These are phyloP conservation scores for Colletotrichum sp. DNA, from an alignment of 2,329 filamentous ascomycete genomes.

Conservation along the genomic window DNA sequence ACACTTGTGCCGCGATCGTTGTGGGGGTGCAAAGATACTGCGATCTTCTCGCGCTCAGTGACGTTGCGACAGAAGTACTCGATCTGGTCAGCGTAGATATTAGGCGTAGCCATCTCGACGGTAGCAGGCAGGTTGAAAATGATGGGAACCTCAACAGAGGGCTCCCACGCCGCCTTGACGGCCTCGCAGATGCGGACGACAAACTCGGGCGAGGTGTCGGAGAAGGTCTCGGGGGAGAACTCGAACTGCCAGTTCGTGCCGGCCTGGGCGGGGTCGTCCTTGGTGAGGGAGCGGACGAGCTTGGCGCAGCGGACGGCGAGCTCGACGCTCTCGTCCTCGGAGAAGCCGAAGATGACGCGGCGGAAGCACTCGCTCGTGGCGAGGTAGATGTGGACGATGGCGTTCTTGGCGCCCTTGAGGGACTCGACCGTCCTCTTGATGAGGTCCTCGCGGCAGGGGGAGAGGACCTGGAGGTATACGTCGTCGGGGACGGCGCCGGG, in stretches of 20 bases:
- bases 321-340: constrained; percentile 80
- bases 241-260: constrained; percentile 78
- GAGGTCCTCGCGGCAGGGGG: constrained; percentile 89
- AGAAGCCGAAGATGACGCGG: constrained; percentile 86
- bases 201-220: constrained; percentile 86
- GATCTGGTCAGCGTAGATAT: constrained; percentile 94
- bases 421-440: constrained; percentile 90
- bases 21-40: constrained; percentile 90
- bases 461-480: constrained; percentile 90
- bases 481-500: constrained; percentile 85
- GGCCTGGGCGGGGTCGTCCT: constrained; percentile 67
- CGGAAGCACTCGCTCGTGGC: constrained; percentile 97
- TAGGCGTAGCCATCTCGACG: constrained; percentile 93
- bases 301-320: constrained; percentile 86
- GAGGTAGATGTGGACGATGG: constrained; percentile 93
- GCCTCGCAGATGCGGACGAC: constrained; percentile 86
- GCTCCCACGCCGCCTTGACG: constrained; percentile 93
- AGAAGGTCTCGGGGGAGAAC: constrained; percentile 89
- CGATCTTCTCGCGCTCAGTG: constrained; percentile 82
- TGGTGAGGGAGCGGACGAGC: constrained; percentile 88
- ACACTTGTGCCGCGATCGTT: constrained; percentile 76
- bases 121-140: constrained; percentile 98
- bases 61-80: constrained; percentile 94
- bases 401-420: constrained; percentile 88
- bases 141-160: constrained; percentile 67